Evolutionary conservation across 2,329 filamentous ascomycete species (phyloP).

Genomic region (Cercospora zeina): DNA sequence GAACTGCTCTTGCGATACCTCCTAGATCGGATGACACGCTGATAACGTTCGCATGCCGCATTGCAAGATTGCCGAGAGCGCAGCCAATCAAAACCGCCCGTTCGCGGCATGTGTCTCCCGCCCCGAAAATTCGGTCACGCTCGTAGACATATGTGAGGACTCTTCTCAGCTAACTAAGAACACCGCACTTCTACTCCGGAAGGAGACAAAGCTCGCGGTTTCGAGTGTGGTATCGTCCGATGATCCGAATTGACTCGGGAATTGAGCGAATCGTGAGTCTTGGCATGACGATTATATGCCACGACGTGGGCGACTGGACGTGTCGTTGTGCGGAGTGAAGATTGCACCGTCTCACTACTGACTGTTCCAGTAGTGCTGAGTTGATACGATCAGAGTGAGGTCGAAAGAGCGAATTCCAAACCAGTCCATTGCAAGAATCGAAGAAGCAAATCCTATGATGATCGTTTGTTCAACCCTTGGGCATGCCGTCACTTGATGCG

Average conservation of each 20-base stretch:
- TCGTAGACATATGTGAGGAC: not conserved
- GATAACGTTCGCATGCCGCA: conserved; percentile 14
- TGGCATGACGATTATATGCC: not conserved
- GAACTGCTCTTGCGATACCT: not conserved
- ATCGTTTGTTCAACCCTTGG: not conserved
- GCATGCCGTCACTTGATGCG: not conserved
- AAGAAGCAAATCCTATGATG: not conserved
- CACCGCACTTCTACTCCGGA: not conserved
- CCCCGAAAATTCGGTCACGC: not conserved
- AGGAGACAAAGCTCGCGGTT: not conserved
- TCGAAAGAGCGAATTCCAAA: not conserved
- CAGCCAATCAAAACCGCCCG: conserved; percentile 14
- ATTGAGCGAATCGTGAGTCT: not conserved
- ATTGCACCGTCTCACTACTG: not conserved
- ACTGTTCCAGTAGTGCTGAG: not conserved
- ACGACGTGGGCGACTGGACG: not conserved
- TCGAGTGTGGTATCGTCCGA: not conserved
- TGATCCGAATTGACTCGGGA: not conserved
- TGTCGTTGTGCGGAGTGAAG: not conserved
- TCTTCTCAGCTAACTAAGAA: not conserved
- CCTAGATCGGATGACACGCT: not conserved
- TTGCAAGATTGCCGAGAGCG: conserved; percentile 5
- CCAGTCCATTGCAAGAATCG: not conserved
- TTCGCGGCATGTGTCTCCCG: not conserved
- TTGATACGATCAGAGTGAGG: not conserved